Percentiles rank a stretch among this genome's conserved stretches.
These are phyloP conservation scores for Kazachstania sp. DNA, from an alignment of 1,139 yeast genomes.

Conservation along the genomic window DNA sequence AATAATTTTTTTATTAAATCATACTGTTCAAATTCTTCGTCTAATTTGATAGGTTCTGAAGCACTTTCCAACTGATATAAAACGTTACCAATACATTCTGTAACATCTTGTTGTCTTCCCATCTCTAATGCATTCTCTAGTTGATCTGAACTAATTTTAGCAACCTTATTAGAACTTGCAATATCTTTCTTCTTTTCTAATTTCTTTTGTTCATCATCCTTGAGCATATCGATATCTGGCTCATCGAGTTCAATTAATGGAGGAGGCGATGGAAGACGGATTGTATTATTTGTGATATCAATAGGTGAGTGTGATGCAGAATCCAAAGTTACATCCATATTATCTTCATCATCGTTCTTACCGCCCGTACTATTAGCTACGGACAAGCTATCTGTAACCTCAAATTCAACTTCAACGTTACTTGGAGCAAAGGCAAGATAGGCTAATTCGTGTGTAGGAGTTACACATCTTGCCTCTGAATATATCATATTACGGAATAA, in stretches of 20 bases:
- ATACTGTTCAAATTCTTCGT: slow-evolving; percentile 70
- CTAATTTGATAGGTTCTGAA: slow-evolving; percentile 54
- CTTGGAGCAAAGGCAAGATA: slow-evolving; percentile 79
- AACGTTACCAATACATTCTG: slow-evolving; percentile 93
- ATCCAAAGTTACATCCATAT: too few relatives aligned
- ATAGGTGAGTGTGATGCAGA: not conserved
- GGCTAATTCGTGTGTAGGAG: slow-evolving; percentile 79
- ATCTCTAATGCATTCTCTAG: slow-evolving; percentile 65
- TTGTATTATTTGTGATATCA: not conserved
- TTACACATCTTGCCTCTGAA: slow-evolving; percentile 54
- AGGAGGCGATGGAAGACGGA: not conserved
- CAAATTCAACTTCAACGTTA: slow-evolving; percentile 56
- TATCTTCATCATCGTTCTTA: not conserved
- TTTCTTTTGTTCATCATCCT: not conserved
- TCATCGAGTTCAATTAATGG: not conserved
- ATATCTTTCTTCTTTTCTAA: not conserved
- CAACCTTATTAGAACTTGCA: slow-evolving; percentile 22
- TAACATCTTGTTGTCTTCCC: slow-evolving; percentile 94
- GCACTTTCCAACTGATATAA: slow-evolving; percentile 92
- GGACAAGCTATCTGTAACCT: slow-evolving; percentile 10
- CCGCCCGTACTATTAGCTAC: not conserved
- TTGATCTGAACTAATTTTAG: slow-evolving; percentile 50
- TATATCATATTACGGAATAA: slow-evolving; percentile 64
- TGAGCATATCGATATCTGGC: slow-evolving; percentile 4
- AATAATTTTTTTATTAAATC: slow-evolving; percentile 74